phyloP scores from a whole-genome alignment of 2,329 filamentous ascomycete species.

The Plenodomus biglobosus region DNA sequence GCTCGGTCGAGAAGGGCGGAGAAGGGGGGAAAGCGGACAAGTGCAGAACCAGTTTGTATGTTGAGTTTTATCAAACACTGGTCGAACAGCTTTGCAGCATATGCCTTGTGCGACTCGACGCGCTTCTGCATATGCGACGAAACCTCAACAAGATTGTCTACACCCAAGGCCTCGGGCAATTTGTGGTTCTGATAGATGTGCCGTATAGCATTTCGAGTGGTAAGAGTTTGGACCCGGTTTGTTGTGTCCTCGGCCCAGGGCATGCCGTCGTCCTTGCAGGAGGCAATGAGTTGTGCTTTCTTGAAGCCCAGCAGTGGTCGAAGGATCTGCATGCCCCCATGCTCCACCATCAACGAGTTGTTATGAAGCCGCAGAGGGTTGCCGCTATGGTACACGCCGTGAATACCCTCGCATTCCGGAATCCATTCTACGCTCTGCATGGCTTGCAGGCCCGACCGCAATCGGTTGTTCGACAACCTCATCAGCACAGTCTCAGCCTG shows the following conservation, averaged over 20 bases:
- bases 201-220: conserved; percentile 78
- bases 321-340: conserved; percentile 66
- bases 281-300: conserved; percentile 73
- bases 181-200: conserved; percentile 60
- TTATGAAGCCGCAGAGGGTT: conserved; percentile 10
- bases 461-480: conserved; percentile 69
- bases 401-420: conserved; percentile 79
- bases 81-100: conserved; percentile 60
- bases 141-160: conserved; percentile 56
- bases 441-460: conserved; percentile 69
- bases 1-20: conserved; percentile 18
- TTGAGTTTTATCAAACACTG: conserved; percentile 50
- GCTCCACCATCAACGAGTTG: conserved; percentile 52
- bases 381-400: conserved; percentile 61
- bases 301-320: conserved; percentile 70
- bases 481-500: conserved; percentile 87
- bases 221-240: conserved; percentile 75
- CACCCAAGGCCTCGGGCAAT: conserved; percentile 71
- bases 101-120: conserved; percentile 53
- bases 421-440: conserved; percentile 68
- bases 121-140: conserved; percentile 54
- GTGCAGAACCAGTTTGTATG: conserved; percentile 38
- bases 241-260: conserved; percentile 84
- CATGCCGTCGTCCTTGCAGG: conserved; percentile 68
- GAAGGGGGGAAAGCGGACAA: conserved; percentile 32